phyloP scores from a whole-genome alignment of 2,329 filamentous ascomycete genomes.

The Westerdykella aurantiaca region DNA sequence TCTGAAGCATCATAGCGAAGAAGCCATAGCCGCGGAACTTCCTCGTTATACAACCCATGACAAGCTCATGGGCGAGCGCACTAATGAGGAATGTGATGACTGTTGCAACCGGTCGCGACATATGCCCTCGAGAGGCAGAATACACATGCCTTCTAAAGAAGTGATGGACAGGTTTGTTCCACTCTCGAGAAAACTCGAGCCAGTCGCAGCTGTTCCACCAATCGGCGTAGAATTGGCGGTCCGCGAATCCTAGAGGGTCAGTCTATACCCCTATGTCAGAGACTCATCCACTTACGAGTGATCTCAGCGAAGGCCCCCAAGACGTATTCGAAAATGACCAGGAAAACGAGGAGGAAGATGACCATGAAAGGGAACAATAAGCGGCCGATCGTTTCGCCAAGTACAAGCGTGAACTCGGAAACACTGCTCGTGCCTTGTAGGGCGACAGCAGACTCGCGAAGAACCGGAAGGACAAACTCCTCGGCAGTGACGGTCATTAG shows the following conservation, averaged over 20 bases:
- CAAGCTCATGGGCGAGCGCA: constrained; percentile 84
- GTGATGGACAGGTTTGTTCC: constrained; percentile 96
- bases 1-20: constrained; percentile 89
- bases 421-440: constrained; percentile 46
- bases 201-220: constrained; percentile 74
- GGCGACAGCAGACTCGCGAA: constrained; percentile 62
- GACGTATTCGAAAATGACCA: constrained; percentile 97
- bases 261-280: constrained; percentile 1
- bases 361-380: constrained; percentile 97
- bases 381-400: constrained; percentile 84
- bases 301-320: constrained; percentile 93
- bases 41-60: constrained; percentile 97
- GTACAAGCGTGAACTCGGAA: constrained; percentile 67
- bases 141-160: constrained; percentile 96
- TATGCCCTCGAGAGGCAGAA: constrained; percentile 67
- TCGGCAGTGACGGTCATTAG: constrained; percentile 85
- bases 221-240: constrained; percentile 84
- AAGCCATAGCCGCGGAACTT: constrained; percentile 94
- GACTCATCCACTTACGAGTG: constrained; percentile 47
- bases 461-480: constrained; percentile 89
- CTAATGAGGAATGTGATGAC: constrained; percentile 88
- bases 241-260: constrained; percentile 60
- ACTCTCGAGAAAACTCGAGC: constrained; percentile 93
- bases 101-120: constrained; percentile 73
- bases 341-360: constrained; percentile 88